These are phyloP conservation scores for Carallia brachiata DNA, from an alignment of 345 rosid genomes.

Conservation along the genomic window DNA sequence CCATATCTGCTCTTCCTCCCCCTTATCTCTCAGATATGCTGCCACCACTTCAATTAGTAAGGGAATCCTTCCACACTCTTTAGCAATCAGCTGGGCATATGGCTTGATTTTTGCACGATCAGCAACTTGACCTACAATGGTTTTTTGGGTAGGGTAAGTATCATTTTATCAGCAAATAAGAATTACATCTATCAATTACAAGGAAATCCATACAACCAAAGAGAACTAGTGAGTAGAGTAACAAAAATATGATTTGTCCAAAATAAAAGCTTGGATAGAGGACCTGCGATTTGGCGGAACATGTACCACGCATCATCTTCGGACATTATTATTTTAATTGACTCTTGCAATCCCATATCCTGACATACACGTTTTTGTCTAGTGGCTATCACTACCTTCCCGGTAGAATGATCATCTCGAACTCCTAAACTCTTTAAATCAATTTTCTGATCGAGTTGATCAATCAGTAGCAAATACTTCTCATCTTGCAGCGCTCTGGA, in stretches of 20 bases:
- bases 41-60: background rate
- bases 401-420: slow-evolving; percentile 1
- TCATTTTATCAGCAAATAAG: too few species aligned
- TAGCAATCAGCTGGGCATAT: background rate
- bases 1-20: background rate
- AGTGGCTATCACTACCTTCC: slow-evolving; percentile 22
- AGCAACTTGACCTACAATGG: background rate
- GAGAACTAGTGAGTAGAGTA: too few species aligned
- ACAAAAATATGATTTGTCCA: too few species aligned
- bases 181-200: too few species aligned
- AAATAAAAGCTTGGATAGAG: too few species aligned
- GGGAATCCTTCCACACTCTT: slow-evolving; percentile 15
- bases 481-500: background rate
- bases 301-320: slow-evolving; percentile 4
- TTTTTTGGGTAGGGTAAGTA: too few species aligned
- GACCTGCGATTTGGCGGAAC: slow-evolving; percentile 10
- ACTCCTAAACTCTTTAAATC: slow-evolving; percentile 8
- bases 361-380: background rate
- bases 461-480: slow-evolving; percentile 16
- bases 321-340: slow-evolving; percentile 8
- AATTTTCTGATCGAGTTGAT: slow-evolving; percentile 10
- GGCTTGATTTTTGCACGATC: background rate
- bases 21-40: background rate
- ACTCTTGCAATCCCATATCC: slow-evolving; percentile 5
- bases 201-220: too few species aligned